phyloP scores from a whole-genome alignment of 305 asterid genomes.

The Fraxinus platypoda region DNA sequence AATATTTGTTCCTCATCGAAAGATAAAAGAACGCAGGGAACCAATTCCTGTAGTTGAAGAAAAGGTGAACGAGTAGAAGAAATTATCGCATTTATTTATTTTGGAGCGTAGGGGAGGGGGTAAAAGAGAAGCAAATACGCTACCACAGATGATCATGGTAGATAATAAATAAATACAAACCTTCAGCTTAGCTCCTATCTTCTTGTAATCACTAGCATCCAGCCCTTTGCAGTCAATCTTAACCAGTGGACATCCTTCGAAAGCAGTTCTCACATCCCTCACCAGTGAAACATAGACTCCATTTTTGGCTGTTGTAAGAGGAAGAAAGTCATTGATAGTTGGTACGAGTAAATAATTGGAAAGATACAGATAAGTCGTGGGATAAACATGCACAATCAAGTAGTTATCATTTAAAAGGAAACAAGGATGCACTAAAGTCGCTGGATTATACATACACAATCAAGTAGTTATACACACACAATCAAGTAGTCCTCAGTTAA shows the following conservation, averaged over 20 bases:
- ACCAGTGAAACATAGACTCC: constrained; percentile 73
- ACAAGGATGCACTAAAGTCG: not conserved
- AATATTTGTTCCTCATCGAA: constrained; percentile 83
- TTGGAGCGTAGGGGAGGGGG: not conserved
- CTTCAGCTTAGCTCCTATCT: constrained; percentile 91
- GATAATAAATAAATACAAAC: constrained; percentile 29
- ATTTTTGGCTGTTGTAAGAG: constrained; percentile 54
- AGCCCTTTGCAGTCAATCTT: constrained; percentile 87
- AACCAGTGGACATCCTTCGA: constrained; percentile 81
- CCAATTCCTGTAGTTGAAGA: constrained; percentile 67
- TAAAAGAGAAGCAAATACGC: not conserved
- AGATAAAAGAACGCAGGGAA: constrained; percentile 78
- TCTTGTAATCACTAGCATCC: constrained; percentile 91
- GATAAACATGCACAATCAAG: not conserved
- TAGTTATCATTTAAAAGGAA: not conserved
- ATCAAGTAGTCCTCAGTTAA: not conserved
- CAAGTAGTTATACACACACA: not conserved
- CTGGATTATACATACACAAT: not conserved
- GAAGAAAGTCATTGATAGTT: not conserved
- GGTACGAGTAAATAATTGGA: not conserved
- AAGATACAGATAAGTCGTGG: not conserved
- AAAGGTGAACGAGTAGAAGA: constrained; percentile 5
- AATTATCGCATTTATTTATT: not conserved
- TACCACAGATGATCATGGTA: not conserved
- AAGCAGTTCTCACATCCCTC: constrained; percentile 82